A percentile compares a stretch with the other conserved stretches of the same genome.
phyloP scores from a whole-genome alignment of 1,284 basidiomycete genomes.

The Apiotrichum akiyoshidainum region DNA sequence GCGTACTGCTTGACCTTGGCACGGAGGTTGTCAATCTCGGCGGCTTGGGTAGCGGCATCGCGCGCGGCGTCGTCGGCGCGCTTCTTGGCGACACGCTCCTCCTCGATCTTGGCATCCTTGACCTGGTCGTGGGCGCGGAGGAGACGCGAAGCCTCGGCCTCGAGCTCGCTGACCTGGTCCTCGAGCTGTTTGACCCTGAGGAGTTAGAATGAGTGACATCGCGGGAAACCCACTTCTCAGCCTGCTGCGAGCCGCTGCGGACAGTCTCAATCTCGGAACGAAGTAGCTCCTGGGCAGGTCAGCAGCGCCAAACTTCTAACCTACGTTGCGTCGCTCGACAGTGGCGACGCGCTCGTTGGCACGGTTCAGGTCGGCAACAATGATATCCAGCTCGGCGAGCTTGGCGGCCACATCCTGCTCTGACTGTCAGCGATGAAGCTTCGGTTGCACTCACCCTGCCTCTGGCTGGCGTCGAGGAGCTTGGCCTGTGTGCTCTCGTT shows the following conservation, averaged over 20 bases:
- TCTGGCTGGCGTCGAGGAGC: conserved; percentile 79
- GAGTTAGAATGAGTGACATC: not conserved
- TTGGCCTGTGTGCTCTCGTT: conserved; percentile 90
- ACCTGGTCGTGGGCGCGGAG: conserved; percentile 67
- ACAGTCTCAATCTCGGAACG: conserved; percentile 88
- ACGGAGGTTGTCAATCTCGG: conserved; percentile 67
- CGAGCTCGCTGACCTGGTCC: conserved; percentile 65
- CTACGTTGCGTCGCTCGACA: conserved; percentile 85
- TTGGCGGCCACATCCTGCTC: conserved; percentile 86
- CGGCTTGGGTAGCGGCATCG: conserved; percentile 60
- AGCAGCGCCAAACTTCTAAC: conserved; percentile 27
- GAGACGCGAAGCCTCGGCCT: conserved; percentile 68
- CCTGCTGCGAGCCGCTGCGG: conserved; percentile 71
- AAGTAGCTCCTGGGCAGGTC: conserved; percentile 68
- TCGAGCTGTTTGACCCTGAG: conserved; percentile 68
- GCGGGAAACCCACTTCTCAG: conserved; percentile 60
- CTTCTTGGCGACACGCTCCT: conserved; percentile 57
- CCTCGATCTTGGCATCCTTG: conserved; percentile 59
- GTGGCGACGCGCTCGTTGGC: conserved; percentile 87
- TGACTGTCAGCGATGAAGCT: conserved; percentile 43
- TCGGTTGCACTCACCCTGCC: conserved; percentile 65
- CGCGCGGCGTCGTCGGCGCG: conserved; percentile 62
- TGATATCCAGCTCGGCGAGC: conserved; percentile 85
- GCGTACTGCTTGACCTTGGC: conserved; percentile 66
- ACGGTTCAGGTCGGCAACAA: conserved; percentile 84